Conservation (phyloP, 768 basidiomycete genomes). For the Austroboletus festivus region DNA sequence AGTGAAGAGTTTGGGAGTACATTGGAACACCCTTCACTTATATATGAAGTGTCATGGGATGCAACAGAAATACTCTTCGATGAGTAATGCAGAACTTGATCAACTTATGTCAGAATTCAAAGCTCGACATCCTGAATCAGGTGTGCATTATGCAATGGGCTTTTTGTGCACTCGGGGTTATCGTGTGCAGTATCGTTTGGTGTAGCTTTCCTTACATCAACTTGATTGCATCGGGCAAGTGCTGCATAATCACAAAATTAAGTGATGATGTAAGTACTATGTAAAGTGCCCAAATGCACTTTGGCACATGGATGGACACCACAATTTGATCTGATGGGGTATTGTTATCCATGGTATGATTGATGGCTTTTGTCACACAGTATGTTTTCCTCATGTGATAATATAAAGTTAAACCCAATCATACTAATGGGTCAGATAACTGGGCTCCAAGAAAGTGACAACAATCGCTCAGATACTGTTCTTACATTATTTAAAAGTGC, state of each 20-base stretch:
- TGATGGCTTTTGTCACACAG: slow-evolving; percentile 28
- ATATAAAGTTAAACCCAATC: no score
- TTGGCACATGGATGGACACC: slow-evolving; percentile 30
- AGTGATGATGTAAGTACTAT: slow-evolving; percentile 8
- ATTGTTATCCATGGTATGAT: slow-evolving; percentile 28
- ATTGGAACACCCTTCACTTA: slow-evolving; percentile 5
- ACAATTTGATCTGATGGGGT: slow-evolving; percentile 29
- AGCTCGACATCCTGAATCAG: slow-evolving; percentile 22
- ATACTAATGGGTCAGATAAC: background rate
- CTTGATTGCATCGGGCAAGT: slow-evolving; percentile 9
- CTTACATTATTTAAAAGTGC: background rate
- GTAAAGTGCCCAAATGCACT: slow-evolving; percentile 14
- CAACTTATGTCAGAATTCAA: slow-evolving; percentile 10
- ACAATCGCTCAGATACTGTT: background rate
- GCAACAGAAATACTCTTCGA: background rate
- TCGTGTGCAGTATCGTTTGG: slow-evolving; percentile 23
- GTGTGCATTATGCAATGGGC: slow-evolving; percentile 28
- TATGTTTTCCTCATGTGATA: slow-evolving; percentile 16
- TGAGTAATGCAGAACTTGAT: slow-evolving; percentile 12
- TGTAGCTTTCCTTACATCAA: slow-evolving; percentile 23
- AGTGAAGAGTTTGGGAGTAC: slow-evolving; percentile 1
- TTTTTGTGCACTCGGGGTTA: slow-evolving; percentile 26
- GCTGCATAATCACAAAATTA: background rate
- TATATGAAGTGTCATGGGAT: slow-evolving; percentile 10
- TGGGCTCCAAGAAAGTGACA: background rate